These are phyloP conservation scores for Annona cherimola DNA, from an alignment of 164 flowering plant genomes.

Conservation along the genomic window DNA sequence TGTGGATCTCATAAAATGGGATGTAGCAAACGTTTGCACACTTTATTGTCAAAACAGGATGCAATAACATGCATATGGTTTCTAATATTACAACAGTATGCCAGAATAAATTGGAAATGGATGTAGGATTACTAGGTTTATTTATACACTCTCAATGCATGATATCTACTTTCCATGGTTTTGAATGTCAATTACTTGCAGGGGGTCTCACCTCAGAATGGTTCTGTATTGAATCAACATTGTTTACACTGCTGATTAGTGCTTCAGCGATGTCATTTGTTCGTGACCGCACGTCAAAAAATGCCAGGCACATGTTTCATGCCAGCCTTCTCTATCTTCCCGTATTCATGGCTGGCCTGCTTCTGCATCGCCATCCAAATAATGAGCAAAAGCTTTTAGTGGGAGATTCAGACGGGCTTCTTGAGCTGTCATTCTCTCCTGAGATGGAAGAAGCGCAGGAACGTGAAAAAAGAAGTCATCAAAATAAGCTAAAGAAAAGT, in stretches of 20 bases:
- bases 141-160: background rate
- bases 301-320: constrained; percentile 80
- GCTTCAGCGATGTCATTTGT: constrained; percentile 69
- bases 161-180: background rate
- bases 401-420: constrained; percentile 11
- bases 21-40: background rate
- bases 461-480: constrained; percentile 5
- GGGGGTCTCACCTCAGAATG: constrained; percentile 87
- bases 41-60: background rate
- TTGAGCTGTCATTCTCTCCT: constrained; percentile 14
- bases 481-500: constrained; percentile 12
- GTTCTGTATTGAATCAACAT: constrained; percentile 75
- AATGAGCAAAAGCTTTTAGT: constrained; percentile 21
- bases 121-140: background rate
- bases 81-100: background rate
- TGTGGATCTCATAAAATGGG: too few relatives aligned
- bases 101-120: background rate
- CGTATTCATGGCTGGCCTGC: constrained; percentile 77
- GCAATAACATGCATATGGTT: background rate
- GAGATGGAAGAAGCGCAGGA: constrained; percentile 12
- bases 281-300: constrained; percentile 50
- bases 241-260: constrained; percentile 59
- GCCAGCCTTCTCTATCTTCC: constrained; percentile 93
- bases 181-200: constrained; percentile 20
- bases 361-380: constrained; percentile 62